These are phyloP conservation scores for Sambucus nigra DNA, from an alignment of 129 eudicot species.

Conservation along the genomic window DNA sequence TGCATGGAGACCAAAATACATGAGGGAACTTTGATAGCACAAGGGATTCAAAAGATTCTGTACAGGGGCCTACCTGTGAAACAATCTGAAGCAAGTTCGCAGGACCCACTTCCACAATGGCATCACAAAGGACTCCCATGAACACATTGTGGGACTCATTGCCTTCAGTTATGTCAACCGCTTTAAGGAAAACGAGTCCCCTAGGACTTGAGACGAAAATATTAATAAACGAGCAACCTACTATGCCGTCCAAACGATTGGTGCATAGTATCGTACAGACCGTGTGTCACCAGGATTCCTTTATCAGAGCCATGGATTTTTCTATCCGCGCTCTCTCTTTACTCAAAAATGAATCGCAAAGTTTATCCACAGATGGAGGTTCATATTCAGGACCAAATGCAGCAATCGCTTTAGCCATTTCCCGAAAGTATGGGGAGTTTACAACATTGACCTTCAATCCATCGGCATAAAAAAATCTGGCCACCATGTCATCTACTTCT, in stretches of 20 bases:
- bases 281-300: slow-evolving; percentile 17
- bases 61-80: slow-evolving; percentile 11
- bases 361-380: slow-evolving; percentile 9
- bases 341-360: slow-evolving; percentile 10
- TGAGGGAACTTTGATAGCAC: slow-evolving; percentile 12
- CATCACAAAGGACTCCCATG: neutral
- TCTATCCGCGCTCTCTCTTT: slow-evolving; percentile 19
- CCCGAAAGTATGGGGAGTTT: slow-evolving; percentile 9
- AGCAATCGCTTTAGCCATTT: slow-evolving; percentile 15
- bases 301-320: slow-evolving; percentile 11
- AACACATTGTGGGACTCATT: neutral
- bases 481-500: slow-evolving; percentile 12
- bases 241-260: neutral
- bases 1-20: slow-evolving; percentile 15
- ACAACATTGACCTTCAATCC: slow-evolving; percentile 11
- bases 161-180: neutral
- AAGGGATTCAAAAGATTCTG: slow-evolving; percentile 11
- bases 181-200: neutral
- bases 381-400: slow-evolving; percentile 19
- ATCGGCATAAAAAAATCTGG: slow-evolving; percentile 18
- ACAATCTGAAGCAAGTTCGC: slow-evolving; percentile 14
- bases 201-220: neutral
- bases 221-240: neutral
- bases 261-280: slow-evolving; percentile 10
- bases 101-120: slow-evolving; percentile 11